Evolutionary conservation across 1,139 yeast genomes (phyloP).

Genomic region (Trichomonascaceae sp.): DNA sequence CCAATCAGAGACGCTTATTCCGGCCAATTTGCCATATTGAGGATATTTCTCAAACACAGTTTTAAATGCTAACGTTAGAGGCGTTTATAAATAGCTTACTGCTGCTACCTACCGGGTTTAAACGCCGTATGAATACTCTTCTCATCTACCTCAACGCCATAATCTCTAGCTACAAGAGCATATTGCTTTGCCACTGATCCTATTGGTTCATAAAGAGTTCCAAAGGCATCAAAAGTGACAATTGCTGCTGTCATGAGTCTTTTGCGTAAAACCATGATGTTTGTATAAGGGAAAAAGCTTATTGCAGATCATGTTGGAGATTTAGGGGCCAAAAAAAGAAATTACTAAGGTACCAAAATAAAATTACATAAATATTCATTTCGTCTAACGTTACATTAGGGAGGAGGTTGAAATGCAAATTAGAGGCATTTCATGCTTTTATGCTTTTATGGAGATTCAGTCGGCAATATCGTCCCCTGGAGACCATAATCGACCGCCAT

Average conservation of each 20-base stretch:
- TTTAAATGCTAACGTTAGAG: constrained; percentile 15
- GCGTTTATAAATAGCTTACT: no score
- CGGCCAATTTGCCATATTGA: constrained; percentile 21
- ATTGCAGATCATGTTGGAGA: not conserved
- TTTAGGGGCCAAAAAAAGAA: not conserved
- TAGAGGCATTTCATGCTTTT: not conserved
- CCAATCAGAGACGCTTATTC: constrained; percentile 19
- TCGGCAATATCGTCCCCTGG: not conserved
- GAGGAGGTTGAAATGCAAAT: not conserved
- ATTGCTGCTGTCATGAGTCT: constrained; percentile 6
- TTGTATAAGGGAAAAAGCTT: not conserved
- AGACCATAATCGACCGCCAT: not conserved
- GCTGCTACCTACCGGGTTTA: constrained; percentile 12
- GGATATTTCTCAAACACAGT: constrained; percentile 18
- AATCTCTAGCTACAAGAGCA: constrained; percentile 15
- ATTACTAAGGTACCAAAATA: not conserved
- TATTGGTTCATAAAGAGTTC: constrained; percentile 24
- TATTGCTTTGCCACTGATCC: constrained; percentile 23
- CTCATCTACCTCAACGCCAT: constrained; percentile 17
- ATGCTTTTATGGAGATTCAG: not conserved
- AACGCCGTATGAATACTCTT: constrained; percentile 14
- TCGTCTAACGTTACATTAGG: not conserved
- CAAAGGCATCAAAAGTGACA: constrained; percentile 29
- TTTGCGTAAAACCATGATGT: not conserved
- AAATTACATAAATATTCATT: no score